Evolutionary conservation across 371 early-diverging fungal species (phyloP).

Genomic region (Saksenaea vasiformis): DNA sequence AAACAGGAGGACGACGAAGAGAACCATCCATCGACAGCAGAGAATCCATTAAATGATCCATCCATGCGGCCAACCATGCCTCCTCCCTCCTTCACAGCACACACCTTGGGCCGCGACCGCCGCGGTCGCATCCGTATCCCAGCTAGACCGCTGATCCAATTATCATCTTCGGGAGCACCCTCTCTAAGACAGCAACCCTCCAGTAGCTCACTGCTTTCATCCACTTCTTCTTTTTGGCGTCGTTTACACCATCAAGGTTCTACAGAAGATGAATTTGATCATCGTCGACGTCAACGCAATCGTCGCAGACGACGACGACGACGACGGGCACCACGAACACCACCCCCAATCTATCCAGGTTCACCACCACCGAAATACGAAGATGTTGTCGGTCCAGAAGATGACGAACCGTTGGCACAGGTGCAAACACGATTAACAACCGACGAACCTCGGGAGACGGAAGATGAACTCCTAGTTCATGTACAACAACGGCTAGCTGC

Average conservation of each 20-base stretch:
- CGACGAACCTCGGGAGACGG: background rate
- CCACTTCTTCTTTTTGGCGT: constrained; percentile 5
- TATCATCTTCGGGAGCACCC: background rate
- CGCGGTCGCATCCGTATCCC: background rate
- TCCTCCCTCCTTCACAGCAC: background rate
- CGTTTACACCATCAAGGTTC: background rate
- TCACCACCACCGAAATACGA: constrained; percentile 17
- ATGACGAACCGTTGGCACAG: constrained; percentile 5
- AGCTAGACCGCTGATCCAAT: background rate
- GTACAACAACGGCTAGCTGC: background rate
- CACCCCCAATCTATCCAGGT: constrained; percentile 13
- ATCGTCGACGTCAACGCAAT: background rate
- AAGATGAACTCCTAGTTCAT: background rate
- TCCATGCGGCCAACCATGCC: background rate
- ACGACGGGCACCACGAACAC: constrained; percentile 6
- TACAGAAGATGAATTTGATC: constrained; percentile 3
- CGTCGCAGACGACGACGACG: constrained; percentile 3
- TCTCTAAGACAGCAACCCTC: background rate
- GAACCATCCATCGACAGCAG: background rate
- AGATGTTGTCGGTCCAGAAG: background rate
- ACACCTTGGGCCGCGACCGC: background rate
- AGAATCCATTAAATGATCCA: background rate
- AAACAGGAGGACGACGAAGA: background rate
- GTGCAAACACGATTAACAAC: background rate
- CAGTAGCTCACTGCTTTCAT: background rate